phyloP scores from a whole-genome alignment of 2,329 filamentous ascomycete genomes.

The Tolypocladium paradoxum region DNA sequence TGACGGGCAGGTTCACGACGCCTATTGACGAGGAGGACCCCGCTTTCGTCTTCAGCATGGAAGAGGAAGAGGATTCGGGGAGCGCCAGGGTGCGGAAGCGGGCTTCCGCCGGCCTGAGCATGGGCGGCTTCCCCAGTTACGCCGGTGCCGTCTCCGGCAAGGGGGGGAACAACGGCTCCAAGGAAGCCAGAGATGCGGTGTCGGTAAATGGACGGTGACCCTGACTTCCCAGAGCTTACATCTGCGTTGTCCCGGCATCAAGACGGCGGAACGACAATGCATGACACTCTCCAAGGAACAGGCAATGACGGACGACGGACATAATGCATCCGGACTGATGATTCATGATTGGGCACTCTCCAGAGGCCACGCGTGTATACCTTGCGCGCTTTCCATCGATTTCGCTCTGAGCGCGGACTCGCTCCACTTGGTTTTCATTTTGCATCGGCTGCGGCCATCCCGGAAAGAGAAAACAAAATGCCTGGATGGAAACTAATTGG shows the following conservation, averaged over 20 bases:
- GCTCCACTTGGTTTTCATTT: neutral
- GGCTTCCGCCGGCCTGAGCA: constrained; percentile 31
- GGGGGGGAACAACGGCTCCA: constrained; percentile 13
- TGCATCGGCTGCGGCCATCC: neutral
- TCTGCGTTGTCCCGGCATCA: neutral
- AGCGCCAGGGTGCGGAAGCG: constrained; percentile 36
- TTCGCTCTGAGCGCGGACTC: neutral
- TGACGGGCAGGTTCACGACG: constrained; percentile 48
- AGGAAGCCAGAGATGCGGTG: constrained; percentile 17
- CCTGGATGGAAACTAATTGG: constrained; percentile 1
- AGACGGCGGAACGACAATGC: too few relatives aligned
- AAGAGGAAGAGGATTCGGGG: constrained; percentile 46
- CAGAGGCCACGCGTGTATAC: neutral
- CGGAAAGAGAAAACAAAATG: constrained; percentile 1
- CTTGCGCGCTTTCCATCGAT: neutral
- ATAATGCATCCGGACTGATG: neutral
- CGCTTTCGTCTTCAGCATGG: constrained; percentile 56
- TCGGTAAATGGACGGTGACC: constrained; percentile 21
- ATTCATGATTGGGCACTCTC: neutral
- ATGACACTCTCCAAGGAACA: neutral
- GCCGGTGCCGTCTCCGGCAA: constrained; percentile 23
- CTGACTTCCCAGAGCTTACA: neutral
- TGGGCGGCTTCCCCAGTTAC: constrained; percentile 30
- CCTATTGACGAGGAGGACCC: constrained; percentile 56
- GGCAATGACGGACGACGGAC: neutral